Conservation (phyloP, 2,329 filamentous ascomycete species). For the Epichloe brachyelytri region DNA sequence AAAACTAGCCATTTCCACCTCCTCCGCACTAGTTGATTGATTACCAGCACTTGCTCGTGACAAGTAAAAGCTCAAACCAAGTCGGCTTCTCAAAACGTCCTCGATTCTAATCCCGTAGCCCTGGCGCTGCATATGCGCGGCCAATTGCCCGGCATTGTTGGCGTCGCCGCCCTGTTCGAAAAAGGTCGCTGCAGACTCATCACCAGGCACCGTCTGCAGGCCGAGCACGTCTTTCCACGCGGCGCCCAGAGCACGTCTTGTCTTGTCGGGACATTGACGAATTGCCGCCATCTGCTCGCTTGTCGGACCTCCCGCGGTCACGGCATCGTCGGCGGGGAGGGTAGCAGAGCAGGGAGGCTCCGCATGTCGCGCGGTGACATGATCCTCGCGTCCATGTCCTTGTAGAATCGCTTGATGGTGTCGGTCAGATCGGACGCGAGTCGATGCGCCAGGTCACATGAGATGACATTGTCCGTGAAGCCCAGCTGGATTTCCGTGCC, state of each 20-base stretch:
- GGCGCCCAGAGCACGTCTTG: background rate
- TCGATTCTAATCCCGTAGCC: constrained; percentile 1
- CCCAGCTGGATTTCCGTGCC: background rate
- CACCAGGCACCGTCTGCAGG: background rate
- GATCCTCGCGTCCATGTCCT: background rate
- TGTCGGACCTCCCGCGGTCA: background rate
- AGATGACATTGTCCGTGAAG: constrained; percentile 2
- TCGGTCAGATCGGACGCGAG: background rate
- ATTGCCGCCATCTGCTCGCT: background rate
- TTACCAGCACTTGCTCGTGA: background rate
- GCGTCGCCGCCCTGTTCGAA: constrained; percentile 1
- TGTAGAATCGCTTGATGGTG: background rate
- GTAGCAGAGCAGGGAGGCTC: background rate
- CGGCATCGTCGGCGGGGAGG: background rate
- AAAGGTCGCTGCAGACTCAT: background rate
- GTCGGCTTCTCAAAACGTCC: background rate
- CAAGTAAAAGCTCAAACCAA: background rate
- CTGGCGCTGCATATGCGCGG: constrained; percentile 1
- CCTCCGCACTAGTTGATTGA: background rate
- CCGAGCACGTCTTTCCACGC: background rate
- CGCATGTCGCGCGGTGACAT: background rate
- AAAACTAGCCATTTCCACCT: no score
- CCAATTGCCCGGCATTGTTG: background rate
- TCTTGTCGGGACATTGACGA: background rate
- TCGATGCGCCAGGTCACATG: background rate